Percentiles rank a stretch among this genome's conserved stretches.
Evolutionary conservation across 2,329 filamentous ascomycete species (phyloP).

Genomic region (Clonostachys rhizophaga): DNA sequence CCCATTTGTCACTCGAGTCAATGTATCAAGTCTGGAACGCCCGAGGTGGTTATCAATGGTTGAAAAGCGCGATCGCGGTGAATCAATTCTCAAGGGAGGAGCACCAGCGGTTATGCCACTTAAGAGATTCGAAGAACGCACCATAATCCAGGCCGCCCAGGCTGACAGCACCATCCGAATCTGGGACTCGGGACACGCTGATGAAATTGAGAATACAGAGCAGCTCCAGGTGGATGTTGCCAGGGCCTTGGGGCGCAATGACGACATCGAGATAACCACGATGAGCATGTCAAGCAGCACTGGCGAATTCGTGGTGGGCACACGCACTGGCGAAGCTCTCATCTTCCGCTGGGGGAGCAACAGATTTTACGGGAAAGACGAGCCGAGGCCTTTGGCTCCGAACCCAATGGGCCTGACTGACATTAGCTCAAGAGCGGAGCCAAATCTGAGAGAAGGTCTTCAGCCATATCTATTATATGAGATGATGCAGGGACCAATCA

Average conservation of each 20-base stretch:
- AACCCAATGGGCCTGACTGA: conserved; percentile 69
- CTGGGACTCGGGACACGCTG: conserved; percentile 88
- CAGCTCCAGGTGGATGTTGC: conserved; percentile 84
- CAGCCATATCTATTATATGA: conserved; percentile 78
- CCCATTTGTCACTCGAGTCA: conserved; percentile 74
- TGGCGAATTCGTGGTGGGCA: conserved; percentile 80
- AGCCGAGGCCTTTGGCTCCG: conserved; percentile 40
- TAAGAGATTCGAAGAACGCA: conserved; percentile 76
- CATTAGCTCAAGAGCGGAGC: conserved; percentile 69
- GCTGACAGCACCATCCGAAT: conserved; percentile 87
- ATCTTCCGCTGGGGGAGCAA: conserved; percentile 89
- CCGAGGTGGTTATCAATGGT: conserved; percentile 84
- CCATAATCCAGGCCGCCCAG: conserved; percentile 81
- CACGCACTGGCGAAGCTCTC: conserved; percentile 76
- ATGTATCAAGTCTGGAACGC: conserved; percentile 70
- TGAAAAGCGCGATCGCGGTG: conserved; percentile 78
- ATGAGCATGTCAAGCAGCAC: conserved; percentile 78
- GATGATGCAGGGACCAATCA: conserved; percentile 78
- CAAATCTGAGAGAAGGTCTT: conserved; percentile 70
- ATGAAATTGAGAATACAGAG: conserved; percentile 84
- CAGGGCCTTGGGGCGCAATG: conserved; percentile 73
- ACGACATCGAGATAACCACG: conserved; percentile 71
- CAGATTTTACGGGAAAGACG: conserved; percentile 62
- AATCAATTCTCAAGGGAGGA: conserved; percentile 74
- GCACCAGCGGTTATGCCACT: conserved; percentile 64